Percentiles rank a stretch among this genome's conserved stretches.
Conservation (phyloP, 768 basidiomycete genomes). For the Xerocomus potaroensis region DNA sequence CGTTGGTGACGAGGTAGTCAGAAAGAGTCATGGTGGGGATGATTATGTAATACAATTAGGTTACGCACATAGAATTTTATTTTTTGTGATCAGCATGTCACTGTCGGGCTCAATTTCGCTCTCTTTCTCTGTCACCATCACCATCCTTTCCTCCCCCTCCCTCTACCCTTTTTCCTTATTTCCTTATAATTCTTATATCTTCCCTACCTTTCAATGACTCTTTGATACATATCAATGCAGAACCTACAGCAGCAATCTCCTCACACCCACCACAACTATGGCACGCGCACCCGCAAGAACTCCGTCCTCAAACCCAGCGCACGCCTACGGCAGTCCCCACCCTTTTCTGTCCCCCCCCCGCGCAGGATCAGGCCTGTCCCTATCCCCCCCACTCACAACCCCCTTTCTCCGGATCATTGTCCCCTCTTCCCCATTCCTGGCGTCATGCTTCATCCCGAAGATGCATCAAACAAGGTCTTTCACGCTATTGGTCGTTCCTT, state of each 20-base stretch:
- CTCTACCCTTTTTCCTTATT: not conserved
- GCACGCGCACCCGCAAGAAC: conserved; percentile 52
- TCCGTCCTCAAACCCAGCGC: conserved; percentile 48
- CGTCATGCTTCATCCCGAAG: conserved; percentile 69
- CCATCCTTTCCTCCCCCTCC: conserved; percentile 14
- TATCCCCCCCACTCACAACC: conserved; percentile 19
- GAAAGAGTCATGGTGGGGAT: conserved; percentile 39
- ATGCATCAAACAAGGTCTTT: conserved; percentile 67
- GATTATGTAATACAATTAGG: conserved; percentile 28
- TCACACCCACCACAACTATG: conserved; percentile 39
- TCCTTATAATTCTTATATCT: not conserved
- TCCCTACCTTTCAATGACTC: conserved; percentile 18
- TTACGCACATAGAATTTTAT: no score
- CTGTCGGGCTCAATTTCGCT: conserved; percentile 21
- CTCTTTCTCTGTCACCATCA: conserved; percentile 29
- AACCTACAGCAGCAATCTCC: conserved; percentile 4
- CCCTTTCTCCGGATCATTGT: conserved; percentile 15
- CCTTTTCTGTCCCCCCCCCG: conserved; percentile 31
- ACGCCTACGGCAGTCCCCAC: conserved; percentile 46
- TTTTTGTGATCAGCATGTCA: conserved; percentile 35
- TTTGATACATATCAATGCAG: conserved; percentile 17
- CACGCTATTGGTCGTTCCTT: conserved; percentile 69
- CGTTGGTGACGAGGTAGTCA: conserved; percentile 69
- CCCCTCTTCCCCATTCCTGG: conserved; percentile 57
- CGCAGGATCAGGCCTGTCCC: conserved; percentile 33